Evolutionary conservation across 176 grass and related monocot species (phyloP), one percentile per base, ranked within the genome.

Genomic region (Elymus sibiricus): DNA sequence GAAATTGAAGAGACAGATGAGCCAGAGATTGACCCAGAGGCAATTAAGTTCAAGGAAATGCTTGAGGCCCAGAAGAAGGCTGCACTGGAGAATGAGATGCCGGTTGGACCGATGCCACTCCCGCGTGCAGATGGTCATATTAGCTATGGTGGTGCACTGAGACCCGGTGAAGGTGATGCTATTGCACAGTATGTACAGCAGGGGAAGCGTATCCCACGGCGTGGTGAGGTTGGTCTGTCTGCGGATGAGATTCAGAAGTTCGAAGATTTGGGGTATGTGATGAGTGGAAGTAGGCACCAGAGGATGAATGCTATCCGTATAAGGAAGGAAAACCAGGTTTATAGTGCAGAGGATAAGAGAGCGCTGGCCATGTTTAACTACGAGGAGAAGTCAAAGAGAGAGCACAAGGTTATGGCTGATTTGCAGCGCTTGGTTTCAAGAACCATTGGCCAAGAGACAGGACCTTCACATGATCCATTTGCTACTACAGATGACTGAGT

Each of bases 221-320:
- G 94, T 96, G 94, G 97, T 96, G 97, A 99, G 78, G 97, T 97
- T 35, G 97, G 97, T 82, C 82, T 99, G 7, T 97, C 94, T 39
- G 97, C 94, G 11, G 97, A 99, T 2, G 97, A 97, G 84, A 99
- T 99, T 74, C 86, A 91, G 79, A 99, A 99, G 58, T 99, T 96
- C 15, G 94, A 97, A 85, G 75, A 80, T 77, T 83, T 99, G 86
- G 94, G 92, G 19, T 99, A 97, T 91, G 97, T 99, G 25, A 99
- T 99, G 94, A 96, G 90, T 85, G 97, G 97, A 27, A 99, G 97
- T 74, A 94, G 97, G 70, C 97, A 97, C 65, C 97, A 96, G 81
- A 97, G 94, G 92, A 99, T 97, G 97, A 99, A 94, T 85, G 94
- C 97, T 84, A 94, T 97, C 34, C 90, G 97, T 94, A 96, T 97